These are phyloP conservation scores for Clitopilus hobsonii DNA, from an alignment of 768 basidiomycete species.

Conservation along the genomic window DNA sequence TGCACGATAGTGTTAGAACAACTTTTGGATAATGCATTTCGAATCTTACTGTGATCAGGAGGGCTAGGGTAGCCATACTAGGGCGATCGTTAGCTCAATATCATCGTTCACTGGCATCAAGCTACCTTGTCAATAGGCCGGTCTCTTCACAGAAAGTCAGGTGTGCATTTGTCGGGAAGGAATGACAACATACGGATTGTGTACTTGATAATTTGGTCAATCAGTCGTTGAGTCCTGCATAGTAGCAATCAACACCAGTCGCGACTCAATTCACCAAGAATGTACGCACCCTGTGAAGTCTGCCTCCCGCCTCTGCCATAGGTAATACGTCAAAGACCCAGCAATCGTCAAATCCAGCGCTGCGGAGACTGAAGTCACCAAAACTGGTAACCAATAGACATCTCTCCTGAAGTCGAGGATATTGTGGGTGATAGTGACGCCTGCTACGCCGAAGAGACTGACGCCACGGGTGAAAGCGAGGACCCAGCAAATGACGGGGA, in stretches of 20 bases:
- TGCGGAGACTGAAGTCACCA: slow-evolving; percentile 6
- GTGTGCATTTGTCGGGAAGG: neutral
- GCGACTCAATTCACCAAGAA: too few relatives aligned
- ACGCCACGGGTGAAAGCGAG: slow-evolving; percentile 3
- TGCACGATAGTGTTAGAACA: neutral
- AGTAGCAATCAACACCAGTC: too few relatives aligned
- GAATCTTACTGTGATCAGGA: slow-evolving; percentile 8
- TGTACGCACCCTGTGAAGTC: slow-evolving; percentile 1
- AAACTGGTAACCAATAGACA: slow-evolving; percentile 6
- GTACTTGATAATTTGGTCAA: slow-evolving; percentile 11
- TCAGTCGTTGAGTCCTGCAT: slow-evolving; percentile 4
- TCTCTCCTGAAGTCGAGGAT: slow-evolving; percentile 4
- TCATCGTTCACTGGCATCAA: neutral
- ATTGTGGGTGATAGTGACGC: neutral
- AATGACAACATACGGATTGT: slow-evolving; percentile 6
- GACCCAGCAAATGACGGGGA: slow-evolving; percentile 7
- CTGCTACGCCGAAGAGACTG: slow-evolving; percentile 6
- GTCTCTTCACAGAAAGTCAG: slow-evolving; percentile 5
- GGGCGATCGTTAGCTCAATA: neutral
- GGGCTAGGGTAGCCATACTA: slow-evolving; percentile 5
- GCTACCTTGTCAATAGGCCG: slow-evolving; percentile 8
- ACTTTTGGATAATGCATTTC: neutral
- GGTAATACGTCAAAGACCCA: slow-evolving; percentile 1
- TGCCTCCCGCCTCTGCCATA: slow-evolving; percentile 3
- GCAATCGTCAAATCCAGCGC: slow-evolving; percentile 9